A percentile compares a stretch with the other conserved stretches of the same genome.
Conservation (phyloP, 2,329 filamentous ascomycete genomes). For the Stemphylium lycopersici region DNA sequence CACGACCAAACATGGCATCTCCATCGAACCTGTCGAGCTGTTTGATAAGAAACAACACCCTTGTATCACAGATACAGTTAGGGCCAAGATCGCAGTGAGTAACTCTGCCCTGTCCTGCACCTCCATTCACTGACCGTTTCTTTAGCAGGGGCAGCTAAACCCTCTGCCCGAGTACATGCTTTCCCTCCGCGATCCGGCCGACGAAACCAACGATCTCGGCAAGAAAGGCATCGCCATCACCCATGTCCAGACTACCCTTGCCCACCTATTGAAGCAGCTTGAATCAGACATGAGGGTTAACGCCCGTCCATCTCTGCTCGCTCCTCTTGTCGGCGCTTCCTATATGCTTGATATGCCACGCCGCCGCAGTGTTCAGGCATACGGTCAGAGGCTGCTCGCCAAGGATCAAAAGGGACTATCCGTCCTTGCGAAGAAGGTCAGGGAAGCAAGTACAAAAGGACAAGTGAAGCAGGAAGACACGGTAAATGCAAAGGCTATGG, state of each 20-base stretch:
- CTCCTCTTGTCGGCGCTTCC: conserved; percentile 24
- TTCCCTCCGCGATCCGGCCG: conserved; percentile 65
- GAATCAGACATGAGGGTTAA: conserved; percentile 19
- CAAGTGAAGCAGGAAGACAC: neutral
- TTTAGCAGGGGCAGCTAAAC: conserved; percentile 18
- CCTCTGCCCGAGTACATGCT: conserved; percentile 49
- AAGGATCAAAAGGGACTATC: conserved; percentile 10
- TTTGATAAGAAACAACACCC: conserved; percentile 48
- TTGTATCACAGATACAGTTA: conserved; percentile 25
- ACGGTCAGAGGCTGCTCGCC: conserved; percentile 16
- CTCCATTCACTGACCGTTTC: conserved; percentile 12
- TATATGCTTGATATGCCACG: conserved; percentile 22
- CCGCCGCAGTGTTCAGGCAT: conserved; percentile 20
- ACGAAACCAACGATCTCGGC: conserved; percentile 64
- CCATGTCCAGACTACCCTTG: conserved; percentile 56
- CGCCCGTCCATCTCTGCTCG: conserved; percentile 26
- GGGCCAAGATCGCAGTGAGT: conserved; percentile 24
- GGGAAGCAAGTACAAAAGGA: conserved; percentile 3
- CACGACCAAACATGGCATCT: conserved; percentile 55
- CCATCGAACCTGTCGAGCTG: conserved; percentile 55
- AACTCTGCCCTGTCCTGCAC: neutral
- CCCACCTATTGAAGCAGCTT: conserved; percentile 21
- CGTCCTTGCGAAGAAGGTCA: conserved; percentile 19
- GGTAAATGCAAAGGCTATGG: neutral
- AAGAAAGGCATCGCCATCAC: conserved; percentile 55